These are phyloP conservation scores for Funneliformis mosseae DNA, from an alignment of 192 early-diverging fungal genomes.

Conservation along the genomic window DNA sequence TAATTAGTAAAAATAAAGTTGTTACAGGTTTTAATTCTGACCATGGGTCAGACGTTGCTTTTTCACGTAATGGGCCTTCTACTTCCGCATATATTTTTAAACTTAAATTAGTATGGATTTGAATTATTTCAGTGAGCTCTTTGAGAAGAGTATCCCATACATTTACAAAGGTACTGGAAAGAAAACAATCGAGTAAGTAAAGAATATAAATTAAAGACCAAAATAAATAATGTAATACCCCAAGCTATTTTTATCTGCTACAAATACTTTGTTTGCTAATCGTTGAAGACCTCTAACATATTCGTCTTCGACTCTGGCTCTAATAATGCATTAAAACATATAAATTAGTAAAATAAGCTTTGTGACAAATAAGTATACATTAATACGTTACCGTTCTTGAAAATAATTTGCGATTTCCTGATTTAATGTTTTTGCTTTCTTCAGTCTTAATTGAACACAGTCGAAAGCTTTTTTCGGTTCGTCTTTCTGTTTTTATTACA, in stretches of 20 bases:
- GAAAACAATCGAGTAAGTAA: background rate
- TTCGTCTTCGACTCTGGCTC: conserved; percentile 10
- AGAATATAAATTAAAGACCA: background rate
- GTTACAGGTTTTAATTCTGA: conserved; percentile 19
- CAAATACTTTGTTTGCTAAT: conserved; percentile 4
- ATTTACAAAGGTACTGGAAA: conserved; percentile 29
- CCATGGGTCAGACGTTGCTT: conserved; percentile 22
- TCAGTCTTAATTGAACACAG: conserved; percentile 50
- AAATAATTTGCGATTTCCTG: conserved; percentile 60
- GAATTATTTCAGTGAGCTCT: conserved; percentile 39
- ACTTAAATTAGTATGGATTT: conserved; percentile 41
- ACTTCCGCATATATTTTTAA: conserved; percentile 45
- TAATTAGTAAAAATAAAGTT: background rate
- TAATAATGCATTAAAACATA: background rate
- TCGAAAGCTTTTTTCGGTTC: conserved; percentile 55
- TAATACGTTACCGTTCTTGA: conserved; percentile 51
- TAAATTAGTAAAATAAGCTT: background rate
- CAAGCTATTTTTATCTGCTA: background rate
- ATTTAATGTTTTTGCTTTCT: conserved; percentile 46
- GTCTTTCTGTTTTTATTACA: conserved; percentile 38
- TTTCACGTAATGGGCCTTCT: conserved; percentile 39
- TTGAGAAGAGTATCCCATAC: conserved; percentile 39
- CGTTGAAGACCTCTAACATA: conserved; percentile 28
- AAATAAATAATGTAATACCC: conserved; percentile 10
- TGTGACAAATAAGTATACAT: background rate